Evolutionary conservation across 257 asterid species (phyloP).

Genomic region (Primulina eburnea): DNA sequence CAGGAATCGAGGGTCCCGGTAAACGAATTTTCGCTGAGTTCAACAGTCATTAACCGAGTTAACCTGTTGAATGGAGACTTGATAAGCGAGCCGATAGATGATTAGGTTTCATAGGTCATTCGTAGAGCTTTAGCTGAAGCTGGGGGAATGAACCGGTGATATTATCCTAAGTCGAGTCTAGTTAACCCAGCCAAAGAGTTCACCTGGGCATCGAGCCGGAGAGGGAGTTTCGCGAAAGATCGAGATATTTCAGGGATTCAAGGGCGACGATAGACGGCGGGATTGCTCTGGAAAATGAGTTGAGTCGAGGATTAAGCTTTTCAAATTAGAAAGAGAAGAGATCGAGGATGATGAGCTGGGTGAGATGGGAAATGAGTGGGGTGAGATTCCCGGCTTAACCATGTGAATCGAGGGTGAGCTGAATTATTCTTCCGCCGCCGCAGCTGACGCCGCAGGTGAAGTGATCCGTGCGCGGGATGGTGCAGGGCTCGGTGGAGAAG

Average conservation of each 20-base stretch:
- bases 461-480: constrained; percentile 61
- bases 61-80: constrained; percentile 47
- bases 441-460: constrained; percentile 86
- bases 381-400: constrained; percentile 65
- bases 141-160: constrained; percentile 63
- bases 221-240: constrained; percentile 60
- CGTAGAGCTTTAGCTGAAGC: constrained; percentile 62
- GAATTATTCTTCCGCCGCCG: constrained; percentile 60
- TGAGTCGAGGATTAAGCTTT: constrained; percentile 58
- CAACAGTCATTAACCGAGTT: constrained; percentile 59
- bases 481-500: constrained; percentile 84
- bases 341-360: constrained; percentile 63
- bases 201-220: constrained; percentile 53
- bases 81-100: constrained; percentile 51
- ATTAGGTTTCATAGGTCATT: constrained; percentile 63
- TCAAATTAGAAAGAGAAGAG: constrained; percentile 44
- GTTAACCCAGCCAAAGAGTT: constrained; percentile 40
- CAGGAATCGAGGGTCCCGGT: constrained; percentile 39
- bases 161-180: constrained; percentile 65
- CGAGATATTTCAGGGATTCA: constrained; percentile 47
- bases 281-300: constrained; percentile 69
- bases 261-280: constrained; percentile 57
- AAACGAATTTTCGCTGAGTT: constrained; percentile 60
- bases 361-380: constrained; percentile 63
- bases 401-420: constrained; percentile 84